These are phyloP conservation scores for Iris macrosiphon DNA, from an alignment of 106 monocot species.

Conservation along the genomic window DNA sequence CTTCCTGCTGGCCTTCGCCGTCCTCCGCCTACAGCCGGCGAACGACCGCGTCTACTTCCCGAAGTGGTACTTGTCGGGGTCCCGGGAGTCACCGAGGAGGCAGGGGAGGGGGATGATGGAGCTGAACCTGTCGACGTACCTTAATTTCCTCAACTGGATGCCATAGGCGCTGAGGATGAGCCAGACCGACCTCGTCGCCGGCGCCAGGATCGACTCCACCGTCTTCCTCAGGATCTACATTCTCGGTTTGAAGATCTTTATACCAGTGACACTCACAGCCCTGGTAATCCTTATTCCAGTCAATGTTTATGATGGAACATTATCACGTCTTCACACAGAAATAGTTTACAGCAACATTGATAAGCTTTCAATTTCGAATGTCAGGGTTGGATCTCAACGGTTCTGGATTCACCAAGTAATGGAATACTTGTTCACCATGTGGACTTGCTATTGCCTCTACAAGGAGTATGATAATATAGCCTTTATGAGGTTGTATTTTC, in stretches of 20 bases:
- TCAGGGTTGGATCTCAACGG: slow-evolving; percentile 65
- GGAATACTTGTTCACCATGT: too few species aligned
- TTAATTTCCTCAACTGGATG: slow-evolving; percentile 19
- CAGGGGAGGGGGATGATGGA: slow-evolving; percentile 5
- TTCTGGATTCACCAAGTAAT: too few species aligned
- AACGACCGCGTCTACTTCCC: slow-evolving; percentile 84
- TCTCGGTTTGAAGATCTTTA: slow-evolving; percentile 80
- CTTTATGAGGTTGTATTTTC: too few species aligned
- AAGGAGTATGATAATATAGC: too few species aligned
- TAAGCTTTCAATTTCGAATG: slow-evolving; percentile 97
- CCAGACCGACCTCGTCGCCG: slow-evolving; percentile 5
- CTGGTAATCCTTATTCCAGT: slow-evolving; percentile 80
- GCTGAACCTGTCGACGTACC: slow-evolving; percentile 8
- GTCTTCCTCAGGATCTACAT: slow-evolving; percentile 14
- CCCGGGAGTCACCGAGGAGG: slow-evolving; percentile 27
- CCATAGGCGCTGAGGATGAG: slow-evolving; percentile 13
- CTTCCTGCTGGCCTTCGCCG: too few species aligned
- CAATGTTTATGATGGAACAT: slow-evolving; percentile 77
- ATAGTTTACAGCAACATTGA: slow-evolving; percentile 83
- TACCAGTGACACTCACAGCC: slow-evolving; percentile 59
- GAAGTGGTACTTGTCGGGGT: slow-evolving; percentile 65
- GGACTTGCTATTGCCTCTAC: too few species aligned
- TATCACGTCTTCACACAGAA: slow-evolving; percentile 57
- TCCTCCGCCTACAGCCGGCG: slow-evolving; percentile 72
- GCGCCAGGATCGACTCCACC: slow-evolving; percentile 10